phyloP scores from a whole-genome alignment of 352 stramenopile genomes.

The Globisporangium perplexum region DNA sequence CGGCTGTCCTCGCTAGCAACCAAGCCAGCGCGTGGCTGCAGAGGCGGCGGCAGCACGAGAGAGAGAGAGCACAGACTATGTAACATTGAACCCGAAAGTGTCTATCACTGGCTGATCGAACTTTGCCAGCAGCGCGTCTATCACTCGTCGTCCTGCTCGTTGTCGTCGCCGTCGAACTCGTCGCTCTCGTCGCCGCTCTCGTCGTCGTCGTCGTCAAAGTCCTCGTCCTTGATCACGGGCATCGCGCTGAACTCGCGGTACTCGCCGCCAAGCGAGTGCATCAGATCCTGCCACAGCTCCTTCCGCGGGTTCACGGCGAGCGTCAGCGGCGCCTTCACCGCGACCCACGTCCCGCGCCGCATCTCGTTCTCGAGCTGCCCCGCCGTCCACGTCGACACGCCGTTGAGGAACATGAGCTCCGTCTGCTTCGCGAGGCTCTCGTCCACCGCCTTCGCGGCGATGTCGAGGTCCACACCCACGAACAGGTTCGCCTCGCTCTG shows the following conservation, averaged over 20 bases:
- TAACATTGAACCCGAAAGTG: too few relatives aligned
- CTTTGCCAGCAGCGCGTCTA: neutral
- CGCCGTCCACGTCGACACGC: slow-evolving; percentile 61
- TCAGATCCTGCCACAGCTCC: slow-evolving; percentile 67
- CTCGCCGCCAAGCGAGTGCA: slow-evolving; percentile 59
- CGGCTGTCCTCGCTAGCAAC: neutral
- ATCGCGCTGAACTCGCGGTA: slow-evolving; percentile 70
- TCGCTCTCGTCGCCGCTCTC: slow-evolving; percentile 17
- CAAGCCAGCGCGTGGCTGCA: neutral
- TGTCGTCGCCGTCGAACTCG: slow-evolving; percentile 11
- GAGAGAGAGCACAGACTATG: neutral
- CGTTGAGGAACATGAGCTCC: slow-evolving; percentile 77
- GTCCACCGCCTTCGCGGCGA: slow-evolving; percentile 50
- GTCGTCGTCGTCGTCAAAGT: slow-evolving; percentile 26
- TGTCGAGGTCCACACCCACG: slow-evolving; percentile 60
- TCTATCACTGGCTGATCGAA: neutral
- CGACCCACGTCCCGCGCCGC: slow-evolving; percentile 63
- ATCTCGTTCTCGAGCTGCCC: slow-evolving; percentile 71
- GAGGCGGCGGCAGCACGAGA: neutral
- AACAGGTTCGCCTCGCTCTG: slow-evolving; percentile 45
- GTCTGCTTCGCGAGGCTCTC: slow-evolving; percentile 40
- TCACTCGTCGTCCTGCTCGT: slow-evolving; percentile 13
- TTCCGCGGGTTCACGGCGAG: slow-evolving; percentile 57
- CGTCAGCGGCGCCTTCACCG: slow-evolving; percentile 63
- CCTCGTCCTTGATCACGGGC: slow-evolving; percentile 36